phyloP scores from a whole-genome alignment of 768 basidiomycete genomes.

The Melanogaster broomeanus region DNA sequence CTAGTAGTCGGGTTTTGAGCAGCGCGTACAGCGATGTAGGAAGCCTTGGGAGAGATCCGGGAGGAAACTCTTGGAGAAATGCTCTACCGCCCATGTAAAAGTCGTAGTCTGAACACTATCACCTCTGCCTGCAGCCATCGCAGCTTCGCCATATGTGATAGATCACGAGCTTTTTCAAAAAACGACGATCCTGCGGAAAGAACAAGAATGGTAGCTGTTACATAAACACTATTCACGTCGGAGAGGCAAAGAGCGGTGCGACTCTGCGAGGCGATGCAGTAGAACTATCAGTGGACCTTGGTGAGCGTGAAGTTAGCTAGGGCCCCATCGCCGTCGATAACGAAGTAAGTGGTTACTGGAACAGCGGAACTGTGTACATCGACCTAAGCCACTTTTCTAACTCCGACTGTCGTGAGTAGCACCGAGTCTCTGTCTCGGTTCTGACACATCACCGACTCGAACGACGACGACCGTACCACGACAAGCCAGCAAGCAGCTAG shows the following conservation, averaged over 20 bases:
- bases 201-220: constrained; percentile 10
- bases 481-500: not conserved
- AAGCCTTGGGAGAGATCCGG: constrained; percentile 60
- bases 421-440: not conserved
- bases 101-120: not conserved
- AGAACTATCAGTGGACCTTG: too few species aligned
- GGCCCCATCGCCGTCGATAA: too few species aligned
- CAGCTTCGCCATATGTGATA: not conserved
- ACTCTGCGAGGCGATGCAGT: too few species aligned
- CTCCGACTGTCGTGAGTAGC: not conserved
- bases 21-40: constrained; percentile 52
- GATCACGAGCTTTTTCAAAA: too few species aligned
- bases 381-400: not conserved
- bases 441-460: not conserved
- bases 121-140: not conserved
- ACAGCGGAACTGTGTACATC: too few species aligned
- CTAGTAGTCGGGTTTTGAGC: constrained; percentile 47
- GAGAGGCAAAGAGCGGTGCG: too few species aligned
- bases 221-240: too few species aligned
- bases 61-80: constrained; percentile 47
- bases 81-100: constrained; percentile 69
- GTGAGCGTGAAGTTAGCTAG: too few species aligned
- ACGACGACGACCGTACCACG: not conserved
- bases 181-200: constrained; percentile 15
- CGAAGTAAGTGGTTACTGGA: too few species aligned